These are phyloP conservation scores for Nyssa sinensis DNA, from an alignment of 148 eudicot genomes.

Conservation along the genomic window DNA sequence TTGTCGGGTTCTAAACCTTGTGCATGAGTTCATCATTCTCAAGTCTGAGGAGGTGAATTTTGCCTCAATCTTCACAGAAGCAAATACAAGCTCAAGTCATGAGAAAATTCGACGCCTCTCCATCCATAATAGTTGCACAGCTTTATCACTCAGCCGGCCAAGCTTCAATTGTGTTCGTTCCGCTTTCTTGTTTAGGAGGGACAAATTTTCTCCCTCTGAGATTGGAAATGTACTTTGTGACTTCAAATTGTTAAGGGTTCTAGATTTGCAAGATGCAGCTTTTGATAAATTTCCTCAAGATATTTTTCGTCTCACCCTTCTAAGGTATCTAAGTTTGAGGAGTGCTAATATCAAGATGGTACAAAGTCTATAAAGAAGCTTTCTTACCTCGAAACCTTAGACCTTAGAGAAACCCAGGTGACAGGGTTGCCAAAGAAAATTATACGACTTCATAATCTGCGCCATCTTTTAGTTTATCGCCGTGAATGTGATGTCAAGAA, in stretches of 20 bases:
- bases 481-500: neutral
- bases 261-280: constrained; percentile 25
- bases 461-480: constrained; percentile 13
- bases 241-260: constrained; percentile 17
- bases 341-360: constrained; percentile 15
- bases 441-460: constrained; percentile 9
- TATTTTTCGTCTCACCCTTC: constrained; percentile 15
- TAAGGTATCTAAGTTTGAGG: constrained; percentile 35
- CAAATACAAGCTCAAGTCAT: neutral
- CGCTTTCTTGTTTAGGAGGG: constrained; percentile 14
- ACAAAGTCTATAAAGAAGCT: constrained; percentile 34
- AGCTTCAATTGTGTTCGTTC: constrained; percentile 16
- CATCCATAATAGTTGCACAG: neutral
- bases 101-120: constrained; percentile 19
- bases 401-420: constrained; percentile 25
- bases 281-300: constrained; percentile 20
- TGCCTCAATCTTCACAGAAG: neutral
- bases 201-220: neutral
- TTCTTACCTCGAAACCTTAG: constrained; percentile 29
- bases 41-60: constrained; percentile 25
- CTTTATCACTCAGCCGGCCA: neutral
- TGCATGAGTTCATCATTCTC: constrained; percentile 15
- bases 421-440: constrained; percentile 2
- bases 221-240: neutral
- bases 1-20: constrained; percentile 17